Base-by-base conservation (phyloP, 495 filamentous ascomycete genomes). In the Pyronema omphalodes region DNA sequence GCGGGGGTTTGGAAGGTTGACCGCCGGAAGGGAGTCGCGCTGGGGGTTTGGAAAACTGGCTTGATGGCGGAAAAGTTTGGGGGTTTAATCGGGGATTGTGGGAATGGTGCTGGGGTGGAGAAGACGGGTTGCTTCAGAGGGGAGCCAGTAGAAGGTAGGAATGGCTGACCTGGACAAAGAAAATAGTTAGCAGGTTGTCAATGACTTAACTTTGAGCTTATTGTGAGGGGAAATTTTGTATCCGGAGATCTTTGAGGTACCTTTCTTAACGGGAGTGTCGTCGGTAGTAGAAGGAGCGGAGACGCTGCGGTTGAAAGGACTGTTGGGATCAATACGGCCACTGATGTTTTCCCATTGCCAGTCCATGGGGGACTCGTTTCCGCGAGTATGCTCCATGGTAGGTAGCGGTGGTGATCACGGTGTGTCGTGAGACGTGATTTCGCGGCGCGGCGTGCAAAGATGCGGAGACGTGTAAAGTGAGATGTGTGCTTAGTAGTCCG, bases 281-380 rank as follows among this genome's bases (percentile, higher is more conserved):
- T 54, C 15, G 8, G 37, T 15, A 15, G 17, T 12, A 1, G 43
- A 11, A n/a, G n/a, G 34, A 12, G 17, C 9, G 35, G 51, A 12
- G 18, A 11, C 39, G 23, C 14, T 55, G 29, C 49, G 36, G 11
- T 14, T 35, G 29, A 49, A 56, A 9, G 54, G 54, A 11, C 46
- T 51, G 14, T 51, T 44, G 7, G 54, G 34, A 33, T 51, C 36
- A 7, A 54, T 41, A 12, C 40, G 12, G 14, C 44, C 35, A 29
- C 23, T 14, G n/a, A 9, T 11, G 14, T 52, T 57, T 36, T 57
- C 55, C 55, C 55, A 57, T 23, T 57, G 34, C 29, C 52, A 57
- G 23, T 57, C 55, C 55, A 57, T 57, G 9, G 55, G 55, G n/a
- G 55, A 57, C 37, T 57, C 55, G 17, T 57, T 39, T 1, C 52